A percentile compares a stretch with the other conserved stretches of the same genome.
Conservation (phyloP, 176 grass and related monocot species). For the Paspalum vaginatum region DNA sequence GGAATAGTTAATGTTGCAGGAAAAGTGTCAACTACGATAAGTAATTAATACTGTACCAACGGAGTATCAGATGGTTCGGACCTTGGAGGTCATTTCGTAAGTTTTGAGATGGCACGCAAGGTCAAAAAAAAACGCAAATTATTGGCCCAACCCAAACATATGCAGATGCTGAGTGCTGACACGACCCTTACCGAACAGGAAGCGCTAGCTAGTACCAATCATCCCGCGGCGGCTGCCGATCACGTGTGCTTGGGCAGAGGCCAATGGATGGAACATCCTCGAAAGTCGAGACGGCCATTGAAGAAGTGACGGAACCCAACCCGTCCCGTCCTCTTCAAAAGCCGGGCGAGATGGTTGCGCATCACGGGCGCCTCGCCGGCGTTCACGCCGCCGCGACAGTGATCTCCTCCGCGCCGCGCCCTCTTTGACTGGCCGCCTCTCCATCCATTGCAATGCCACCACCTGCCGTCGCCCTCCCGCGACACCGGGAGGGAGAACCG, state of each 20-base stretch:
- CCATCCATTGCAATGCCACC: conserved; percentile 27
- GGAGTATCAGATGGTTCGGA: too few relatives aligned
- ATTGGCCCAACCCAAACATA: background rate
- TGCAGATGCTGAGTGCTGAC: conserved; percentile 17
- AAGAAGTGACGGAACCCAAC: conserved; percentile 23
- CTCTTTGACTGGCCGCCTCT: conserved; percentile 20
- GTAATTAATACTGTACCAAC: too few relatives aligned
- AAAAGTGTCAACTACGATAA: too few relatives aligned
- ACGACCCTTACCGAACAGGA: conserved; percentile 23
- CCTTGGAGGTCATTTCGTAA: conserved; percentile 1
- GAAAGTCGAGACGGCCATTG: conserved; percentile 40
- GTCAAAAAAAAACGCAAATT: background rate
- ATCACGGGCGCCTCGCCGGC: conserved; percentile 55
- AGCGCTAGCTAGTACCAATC: background rate
- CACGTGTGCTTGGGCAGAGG: conserved; percentile 25
- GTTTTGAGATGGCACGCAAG: background rate
- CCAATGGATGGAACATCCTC: conserved; percentile 3
- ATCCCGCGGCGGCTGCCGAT: conserved; percentile 11
- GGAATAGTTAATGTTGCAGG: too few relatives aligned
- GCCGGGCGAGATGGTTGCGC: conserved; percentile 50
- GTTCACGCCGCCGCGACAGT: conserved; percentile 33
- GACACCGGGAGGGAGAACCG: background rate
- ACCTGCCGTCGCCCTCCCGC: conserved; percentile 30
- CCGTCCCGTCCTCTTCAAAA: conserved; percentile 18
- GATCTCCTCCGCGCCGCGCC: conserved; percentile 22